Evolutionary conservation across 352 stramenopile genomes (phyloP), one percentile per base, ranked within the genome.

Genomic region (Phytophthora crassamura): DNA sequence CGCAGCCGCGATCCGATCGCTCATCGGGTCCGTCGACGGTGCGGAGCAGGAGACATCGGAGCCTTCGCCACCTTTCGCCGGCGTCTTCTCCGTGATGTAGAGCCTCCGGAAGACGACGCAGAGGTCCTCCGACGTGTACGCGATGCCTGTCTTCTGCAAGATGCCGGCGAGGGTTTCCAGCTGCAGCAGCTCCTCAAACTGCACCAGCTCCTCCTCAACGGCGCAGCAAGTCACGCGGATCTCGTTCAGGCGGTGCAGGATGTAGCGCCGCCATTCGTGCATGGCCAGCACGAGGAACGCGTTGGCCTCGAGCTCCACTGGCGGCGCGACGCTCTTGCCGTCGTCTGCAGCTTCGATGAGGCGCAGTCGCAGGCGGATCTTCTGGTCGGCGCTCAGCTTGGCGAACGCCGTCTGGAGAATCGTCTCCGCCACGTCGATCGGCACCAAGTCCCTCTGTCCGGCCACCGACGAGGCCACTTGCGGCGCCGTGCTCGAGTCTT

Each of bases 241-340:
- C 32, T 91, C 83, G 56, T 89, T 84, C 47, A 95, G 79, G 10
- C 82, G 78, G n/a, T 81, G 58, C 16, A 89, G 67, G 12, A 93
- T 69, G 53, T 93, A 93, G 3, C 70, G 74, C 34, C 87, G 78
- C 84, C 86, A 95, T 56, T 95, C 86, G 14, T 76, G 39, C 9
- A 93, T 39, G 7, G 77, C 73, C 1, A 92, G 35, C 3, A 93
- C 66, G 0, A 95, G 72, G 30, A 95, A 92, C 9, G 60, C 40
- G 3, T 75, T 74, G 2, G 77, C 81, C 7, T 83, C 64, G 12
- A 91, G 74, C 14, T 59, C 25, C 0, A 33, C 54, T 5, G 42
- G 40, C 25, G 51, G 43, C 2, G 34, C 25, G 3, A 8, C 42
- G 15, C 22, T 66, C 25, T 62, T 59, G 2, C 33, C 18, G 5